Evolutionary conservation across 257 asterid genomes (phyloP), one percentile per base, ranked within the genome.

Genomic region (Solanum rostratum): DNA sequence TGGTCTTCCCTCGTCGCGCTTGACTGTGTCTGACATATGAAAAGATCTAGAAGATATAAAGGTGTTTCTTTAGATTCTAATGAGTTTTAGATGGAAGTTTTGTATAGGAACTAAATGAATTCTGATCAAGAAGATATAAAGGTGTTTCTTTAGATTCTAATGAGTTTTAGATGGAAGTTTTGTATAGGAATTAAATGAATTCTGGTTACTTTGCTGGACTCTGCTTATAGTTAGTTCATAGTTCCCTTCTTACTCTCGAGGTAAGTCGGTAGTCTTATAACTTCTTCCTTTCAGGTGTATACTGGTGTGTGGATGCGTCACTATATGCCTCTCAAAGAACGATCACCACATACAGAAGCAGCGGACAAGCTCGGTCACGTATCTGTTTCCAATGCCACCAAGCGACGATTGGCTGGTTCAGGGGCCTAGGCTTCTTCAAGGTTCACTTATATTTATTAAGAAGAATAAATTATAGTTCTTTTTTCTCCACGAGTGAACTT

Each of bases 221-320:
- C 15, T 27, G 11, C 59, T 81, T 60, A 6, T 81, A 59, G 29
- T 22, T 79, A 13, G 15, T 50, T n/a, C 15, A 4, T 27, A 33
- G 39, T 30, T 78, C 60, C 18, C 37, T 78, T 50, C 22, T 78
- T 63, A 27, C 59, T 46, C 43, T 29, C 54, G 10, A 22, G 57
- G 19, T 0, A 73, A 45, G 59, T 73, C 59, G 12, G 0, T 14
- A 2, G 60, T 74, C 81, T 16, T 74, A 41, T 20, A 62, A 50
- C 27, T 50, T 27, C 46, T 39, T n/a, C 46, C 43, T 27, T 55
- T 84, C 92, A 97, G 99, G 99, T 93, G 52, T 97, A 97, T 84
- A 93, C 99, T 7, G 99, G 99, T 30, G 92, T 91, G 27, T 97
- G 99, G 99, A 87, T 93, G 88, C 89, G 98, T 84, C 97, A 89